Base-by-base conservation (phyloP, 2,329 filamentous ascomycete genomes). In the Pseudogymnoascus sp. region DNA sequence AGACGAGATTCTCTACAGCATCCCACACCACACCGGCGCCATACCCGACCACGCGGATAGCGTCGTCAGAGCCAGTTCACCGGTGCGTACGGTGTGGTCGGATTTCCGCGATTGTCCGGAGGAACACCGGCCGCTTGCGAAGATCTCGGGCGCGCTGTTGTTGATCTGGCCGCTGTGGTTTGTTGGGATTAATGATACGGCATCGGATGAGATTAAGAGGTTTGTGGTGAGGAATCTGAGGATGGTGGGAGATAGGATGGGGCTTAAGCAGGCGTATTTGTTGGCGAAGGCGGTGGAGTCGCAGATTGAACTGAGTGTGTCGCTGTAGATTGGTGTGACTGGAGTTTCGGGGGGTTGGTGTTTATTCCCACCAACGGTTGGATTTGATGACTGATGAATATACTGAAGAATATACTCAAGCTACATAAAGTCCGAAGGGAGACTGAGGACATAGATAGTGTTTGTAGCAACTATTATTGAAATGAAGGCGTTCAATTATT, bases 81-180 rank as follows among this genome's bases (percentile, higher is more conserved):
- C 42, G 3, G 7, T 28, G 23, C 42, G 42, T 16, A 28, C 42
- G 42, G 42, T 49, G 14, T 49, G 42, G 42, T 28, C 23, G 7
- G 42, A 49, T 28, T 49, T 49, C 42, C 42, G 42, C 12, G 42
- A 49, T 7, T 14, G 9, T n/a, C 42, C 42, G 6, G 14, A 9
- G 0, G 23, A 28, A 9, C 23, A 49, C 14, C 14, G 14, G 14
- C 42, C 42, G 42, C 42, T 49, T 49, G 42, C 42, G 14, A 49
- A 67, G 64, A 5, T 65, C 67, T 66, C 66, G 2, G 66, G 66
- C 6, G 68, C 65, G 2, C 63, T 66, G 23, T 71, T 71, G 25
- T 33, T 72, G 0, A 65, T 72, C 3, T 72, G 70, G 70, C 70
- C 70, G 1, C 60, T 72, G 5, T 72, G 64, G 59, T 63, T 70